Evolutionary conservation across 129 eudicot genomes (phyloP), one percentile per base, ranked within the genome.

Genomic region (Daucus carota): DNA sequence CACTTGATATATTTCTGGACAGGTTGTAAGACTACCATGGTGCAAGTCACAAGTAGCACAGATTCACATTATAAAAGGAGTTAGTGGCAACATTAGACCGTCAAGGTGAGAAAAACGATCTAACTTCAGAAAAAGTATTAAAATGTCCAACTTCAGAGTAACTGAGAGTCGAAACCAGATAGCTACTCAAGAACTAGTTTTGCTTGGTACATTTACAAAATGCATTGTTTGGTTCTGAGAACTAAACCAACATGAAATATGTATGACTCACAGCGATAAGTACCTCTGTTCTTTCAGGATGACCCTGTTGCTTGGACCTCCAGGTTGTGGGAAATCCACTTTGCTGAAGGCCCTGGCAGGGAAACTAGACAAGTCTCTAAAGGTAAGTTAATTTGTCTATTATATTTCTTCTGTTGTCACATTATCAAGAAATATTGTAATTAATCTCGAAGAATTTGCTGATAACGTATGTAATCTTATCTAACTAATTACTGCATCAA

Each of bases 231-330:
- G 63, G 63, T 54, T n/a, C 11, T 3, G 60, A 7, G 60, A 13
- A 28, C 69, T 62, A 62, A n/a, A 62, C 9, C 38, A 62, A 62
- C 69, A 20, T 28, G 22, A 29, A 54, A 28, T 31, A 62, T 62
- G 38, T 13, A 62, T 38, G 17, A 29, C 20, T 62, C 12, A 17
- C 69, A 54, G 63, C 3, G 3, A 22, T 8, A 14, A 11, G 20
- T 62, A 62, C 18, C 34, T 29, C 33, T 68, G 13, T 60, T 72
- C 73, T 71, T 87, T 65, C 96, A 92, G 97, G 81, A 82, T 89
- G 86, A 89, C 97, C 65, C 80, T 92, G 54, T 84, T 92, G 63
- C 93, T 92, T 67, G 97, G 97, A 46, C 96, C 97, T 80, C 97
- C 96, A 16, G 97, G 96, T 63, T 87, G 88, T 50, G 96, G 97